Conservation (phyloP, 116 monocot species). For the Trichopus zeylanicus region DNA sequence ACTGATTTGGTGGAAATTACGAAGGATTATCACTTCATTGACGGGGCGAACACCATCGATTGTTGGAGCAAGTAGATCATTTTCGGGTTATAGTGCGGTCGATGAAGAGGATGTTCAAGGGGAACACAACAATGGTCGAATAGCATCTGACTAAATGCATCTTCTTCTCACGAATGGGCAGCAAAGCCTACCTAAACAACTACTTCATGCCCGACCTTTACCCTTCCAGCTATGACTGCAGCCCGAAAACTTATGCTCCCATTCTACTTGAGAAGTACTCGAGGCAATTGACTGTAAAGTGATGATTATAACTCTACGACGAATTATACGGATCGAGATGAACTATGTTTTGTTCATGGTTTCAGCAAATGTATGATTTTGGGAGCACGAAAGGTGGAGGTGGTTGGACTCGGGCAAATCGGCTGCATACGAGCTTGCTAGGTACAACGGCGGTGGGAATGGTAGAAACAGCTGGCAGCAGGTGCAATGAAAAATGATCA, state of each 20-base stretch:
- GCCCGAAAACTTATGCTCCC: conserved; percentile 34
- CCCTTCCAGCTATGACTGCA: conserved; percentile 34
- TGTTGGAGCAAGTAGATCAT: conserved; percentile 50
- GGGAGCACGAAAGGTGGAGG: conserved; percentile 54
- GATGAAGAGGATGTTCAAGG: conserved; percentile 33
- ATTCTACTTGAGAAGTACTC: conserved; percentile 57
- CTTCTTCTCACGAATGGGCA: conserved; percentile 61
- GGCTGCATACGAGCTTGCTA: conserved; percentile 86
- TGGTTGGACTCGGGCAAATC: conserved; percentile 56
- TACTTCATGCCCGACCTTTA: conserved; percentile 79
- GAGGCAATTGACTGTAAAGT: conserved; percentile 34
- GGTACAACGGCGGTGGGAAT: conserved; percentile 10
- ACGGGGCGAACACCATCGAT: conserved; percentile 53
- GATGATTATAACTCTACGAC: background rate
- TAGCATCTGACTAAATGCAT: conserved; percentile 55
- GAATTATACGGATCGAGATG: background rate
- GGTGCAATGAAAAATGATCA: conserved; percentile 62
- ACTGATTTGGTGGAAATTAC: background rate
- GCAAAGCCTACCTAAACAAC: conserved; percentile 93
- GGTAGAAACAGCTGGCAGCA: background rate
- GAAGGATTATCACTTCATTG: background rate
- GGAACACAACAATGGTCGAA: conserved; percentile 23
- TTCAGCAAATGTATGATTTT: conserved; percentile 45
- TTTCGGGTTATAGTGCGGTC: conserved; percentile 28
- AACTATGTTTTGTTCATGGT: background rate